Evolutionary conservation across 2,329 filamentous ascomycete species (phyloP).

Genomic region (Setomelanomma holmii): DNA sequence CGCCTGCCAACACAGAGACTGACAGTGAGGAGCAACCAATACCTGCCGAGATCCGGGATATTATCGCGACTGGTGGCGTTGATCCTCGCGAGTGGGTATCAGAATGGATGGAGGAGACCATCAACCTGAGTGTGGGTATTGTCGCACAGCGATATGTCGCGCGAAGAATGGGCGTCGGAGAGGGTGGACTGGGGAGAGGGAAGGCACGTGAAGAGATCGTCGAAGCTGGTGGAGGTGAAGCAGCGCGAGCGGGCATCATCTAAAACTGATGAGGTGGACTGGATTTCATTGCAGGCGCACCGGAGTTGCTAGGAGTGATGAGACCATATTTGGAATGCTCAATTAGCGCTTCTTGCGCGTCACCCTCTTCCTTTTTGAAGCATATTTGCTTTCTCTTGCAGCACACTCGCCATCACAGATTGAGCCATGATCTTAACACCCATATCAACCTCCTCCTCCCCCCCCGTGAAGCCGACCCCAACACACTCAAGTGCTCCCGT

Average conservation of each 20-base stretch:
- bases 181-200: conserved; percentile 70
- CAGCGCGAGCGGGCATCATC: conserved; percentile 60
- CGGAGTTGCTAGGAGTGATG: conserved; percentile 5
- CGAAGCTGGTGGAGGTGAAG: conserved; percentile 66
- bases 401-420: too few species aligned
- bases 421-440: too few species aligned
- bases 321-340: not conserved
- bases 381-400: too few species aligned
- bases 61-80: conserved; percentile 75
- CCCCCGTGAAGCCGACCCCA: too few species aligned
- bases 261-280: conserved; percentile 14
- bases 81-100: conserved; percentile 97
- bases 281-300: conserved; percentile 4
- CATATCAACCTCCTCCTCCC: too few species aligned
- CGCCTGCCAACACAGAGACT: conserved; percentile 46
- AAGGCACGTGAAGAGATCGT: conserved; percentile 63
- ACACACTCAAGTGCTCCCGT: too few species aligned
- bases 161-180: conserved; percentile 92
- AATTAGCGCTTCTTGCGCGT: not conserved
- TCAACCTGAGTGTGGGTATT: conserved; percentile 79
- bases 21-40: conserved; percentile 61
- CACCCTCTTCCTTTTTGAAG: too few species aligned
- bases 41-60: conserved; percentile 86
- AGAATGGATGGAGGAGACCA: conserved; percentile 92
- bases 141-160: conserved; percentile 96